phyloP scores from a whole-genome alignment of 2,329 filamentous ascomycete genomes.

The Falciphora oryzae region DNA sequence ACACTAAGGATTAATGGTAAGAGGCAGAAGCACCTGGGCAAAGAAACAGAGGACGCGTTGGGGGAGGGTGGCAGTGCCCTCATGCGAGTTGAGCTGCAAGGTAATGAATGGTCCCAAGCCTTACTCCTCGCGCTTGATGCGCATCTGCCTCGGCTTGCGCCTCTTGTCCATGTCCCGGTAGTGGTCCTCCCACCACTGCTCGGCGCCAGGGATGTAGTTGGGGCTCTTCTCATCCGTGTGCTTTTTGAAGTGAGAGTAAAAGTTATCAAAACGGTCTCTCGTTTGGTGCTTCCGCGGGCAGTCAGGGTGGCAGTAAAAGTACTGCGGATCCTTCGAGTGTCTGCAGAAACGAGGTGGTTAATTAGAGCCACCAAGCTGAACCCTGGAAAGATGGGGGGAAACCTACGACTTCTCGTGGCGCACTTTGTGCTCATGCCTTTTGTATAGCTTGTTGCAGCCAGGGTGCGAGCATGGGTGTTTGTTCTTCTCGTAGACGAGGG shows the following conservation, averaged over 20 bases:
- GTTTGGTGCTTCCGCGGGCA: neutral
- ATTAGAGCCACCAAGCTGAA: neutral
- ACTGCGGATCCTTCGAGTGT: neutral
- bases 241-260: slow-evolving; percentile 6
- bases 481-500: neutral
- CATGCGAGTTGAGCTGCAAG: too few relatives aligned
- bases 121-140: neutral
- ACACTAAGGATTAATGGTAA: neutral
- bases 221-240: slow-evolving; percentile 3
- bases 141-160: neutral
- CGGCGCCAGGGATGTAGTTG: neutral
- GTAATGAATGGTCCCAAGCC: neutral
- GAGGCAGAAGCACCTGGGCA: neutral
- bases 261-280: neutral
- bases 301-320: neutral
- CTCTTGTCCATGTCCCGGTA: neutral
- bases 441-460: neutral
- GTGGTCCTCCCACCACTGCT: neutral
- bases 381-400: neutral
- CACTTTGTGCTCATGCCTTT: neutral
- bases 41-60: neutral
- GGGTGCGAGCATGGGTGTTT: neutral
- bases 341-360: neutral
- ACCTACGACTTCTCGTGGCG: slow-evolving; percentile 5
- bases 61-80: neutral